Base-by-base conservation (phyloP, 2,329 filamentous ascomycete genomes). In the Purpureocillium takamizusanense region DNA sequence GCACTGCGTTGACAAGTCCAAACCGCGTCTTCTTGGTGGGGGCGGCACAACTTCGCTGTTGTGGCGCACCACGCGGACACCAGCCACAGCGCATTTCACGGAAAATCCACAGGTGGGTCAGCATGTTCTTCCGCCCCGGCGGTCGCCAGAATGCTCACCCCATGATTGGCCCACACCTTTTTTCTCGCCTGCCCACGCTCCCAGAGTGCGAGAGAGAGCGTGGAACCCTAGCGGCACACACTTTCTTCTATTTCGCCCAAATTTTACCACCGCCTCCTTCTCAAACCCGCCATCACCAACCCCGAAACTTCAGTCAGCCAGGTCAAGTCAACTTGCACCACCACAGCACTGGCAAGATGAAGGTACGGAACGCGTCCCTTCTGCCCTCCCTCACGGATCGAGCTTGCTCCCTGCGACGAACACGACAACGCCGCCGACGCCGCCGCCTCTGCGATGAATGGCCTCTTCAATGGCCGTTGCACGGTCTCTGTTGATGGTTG, bases 301-400 rank as follows among this genome's bases (percentile, higher is more conserved):
- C 54, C n/a, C n/a, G n/a, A n/a, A 60, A 60, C 59, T 60, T 56
- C 57, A 46, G 46, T 48, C 49, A 50, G 52, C 55, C 61, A 61
- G 60, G 61, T 62, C 61, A 62, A 63, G 60, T 57, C 54, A 61
- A 57, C 58, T 64, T 64, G 61, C 57, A 65, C 60, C 62, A 63
- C 52, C 56, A 59, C 60, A 58, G 55, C 21, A 57, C 63, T 60
- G 63, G 62, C 64, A 67, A 63, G 54, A 67, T 67, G 64, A 67
- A 67, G 64, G 64, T 67, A 65, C 43, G 63, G 42, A 33, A 35
- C 31, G 23, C 28, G 27, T 16, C 33, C 18, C 21, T 25, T 25
- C 21, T 25, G 6, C 21, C 21, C n/a, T n/a, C n/a, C n/a, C n/a
- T n/a, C n/a, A n/a, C n/a, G n/a, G n/a, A n/a, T 25, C 21, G 21